Conservation (phyloP, 2,329 filamentous ascomycete genomes). For the Xylariaceae sp. region DNA sequence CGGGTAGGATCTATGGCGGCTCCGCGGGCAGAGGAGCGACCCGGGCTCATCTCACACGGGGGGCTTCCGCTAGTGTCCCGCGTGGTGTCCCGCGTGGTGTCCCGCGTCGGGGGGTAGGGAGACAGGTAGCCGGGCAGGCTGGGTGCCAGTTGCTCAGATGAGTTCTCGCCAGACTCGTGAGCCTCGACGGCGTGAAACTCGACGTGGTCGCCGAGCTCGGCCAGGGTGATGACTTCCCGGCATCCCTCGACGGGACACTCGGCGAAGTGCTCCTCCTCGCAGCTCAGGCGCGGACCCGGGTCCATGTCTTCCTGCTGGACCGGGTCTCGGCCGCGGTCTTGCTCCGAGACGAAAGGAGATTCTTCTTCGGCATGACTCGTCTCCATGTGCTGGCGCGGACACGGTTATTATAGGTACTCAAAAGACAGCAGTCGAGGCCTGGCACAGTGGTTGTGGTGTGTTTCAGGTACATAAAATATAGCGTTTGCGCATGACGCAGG, state of each 20-base stretch:
- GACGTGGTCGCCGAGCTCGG: slow-evolving; percentile 50
- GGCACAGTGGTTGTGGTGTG: too few species aligned
- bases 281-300: slow-evolving; percentile 7
- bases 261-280: slow-evolving; percentile 34
- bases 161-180: slow-evolving; percentile 21
- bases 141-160: background rate
- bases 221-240: slow-evolving; percentile 45
- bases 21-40: too few species aligned
- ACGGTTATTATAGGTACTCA: too few species aligned
- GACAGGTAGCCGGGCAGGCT: background rate
- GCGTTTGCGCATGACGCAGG: too few species aligned
- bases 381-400: slow-evolving; percentile 29
- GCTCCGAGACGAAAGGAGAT: slow-evolving; percentile 16
- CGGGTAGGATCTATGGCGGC: too few species aligned
- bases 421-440: too few species aligned
- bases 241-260: slow-evolving; percentile 51
- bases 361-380: slow-evolving; percentile 17
- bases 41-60: too few species aligned
- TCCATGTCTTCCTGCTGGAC: slow-evolving; percentile 2
- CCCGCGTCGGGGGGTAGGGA: background rate
- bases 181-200: slow-evolving; percentile 50
- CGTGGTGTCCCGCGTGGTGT: background rate
- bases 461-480: too few species aligned
- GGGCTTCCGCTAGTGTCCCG: too few species aligned
- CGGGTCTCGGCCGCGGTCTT: slow-evolving; percentile 1